Evolutionary conservation across 495 filamentous ascomycete genomes (phyloP), one percentile per base, ranked within the genome.

Genomic region (Aspergillus panamensis): DNA sequence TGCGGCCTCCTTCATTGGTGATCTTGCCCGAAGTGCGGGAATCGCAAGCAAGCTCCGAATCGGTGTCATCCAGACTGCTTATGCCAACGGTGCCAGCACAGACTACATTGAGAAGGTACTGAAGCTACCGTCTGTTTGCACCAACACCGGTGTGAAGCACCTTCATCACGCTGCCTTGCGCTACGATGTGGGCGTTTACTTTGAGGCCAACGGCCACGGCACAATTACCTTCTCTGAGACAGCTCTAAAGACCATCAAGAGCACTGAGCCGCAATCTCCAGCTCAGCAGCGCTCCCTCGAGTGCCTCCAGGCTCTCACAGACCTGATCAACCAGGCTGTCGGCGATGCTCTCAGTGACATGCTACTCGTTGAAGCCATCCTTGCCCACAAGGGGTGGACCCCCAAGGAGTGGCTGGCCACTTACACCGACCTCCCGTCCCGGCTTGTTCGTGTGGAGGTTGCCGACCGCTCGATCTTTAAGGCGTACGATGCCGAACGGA

Each of bases 161-260:
- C 87, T 98, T 40, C 94, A 98, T 74, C 95, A 97, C 67, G 94
- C 90, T 14, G 94, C 94, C 30, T 82, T 88, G 53, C 87, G 87
- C 20, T 95, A 91, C 63, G 95, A 97, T 66, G 86, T 96, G 50
- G 94, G 94, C 42, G 91, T 97, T 52, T 98, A 98, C 74, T 98
- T 98, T 66, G 94, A 98, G 74, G 94, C 94, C 49, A 98, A 98
- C 66, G 94, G 94, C 48, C 94, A 98, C 71, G 94, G 94, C 53
- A 98, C 94, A 21, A 90, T 97, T 21, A 84, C 96, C 39, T 98
- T 98, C 81, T 96, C 91, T 3, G 84, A 86, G 35, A 81, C 84
- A 45, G 92, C 94, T 0, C 69, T 93, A 9, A 87, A 86, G 62
- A 79, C 81, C 29, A 92, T 97, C 75, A 80, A 82, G 56, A 86